These are phyloP conservation scores for Ceratobasidium sp. DNA, from an alignment of 1,284 basidiomycete species.

Conservation along the genomic window DNA sequence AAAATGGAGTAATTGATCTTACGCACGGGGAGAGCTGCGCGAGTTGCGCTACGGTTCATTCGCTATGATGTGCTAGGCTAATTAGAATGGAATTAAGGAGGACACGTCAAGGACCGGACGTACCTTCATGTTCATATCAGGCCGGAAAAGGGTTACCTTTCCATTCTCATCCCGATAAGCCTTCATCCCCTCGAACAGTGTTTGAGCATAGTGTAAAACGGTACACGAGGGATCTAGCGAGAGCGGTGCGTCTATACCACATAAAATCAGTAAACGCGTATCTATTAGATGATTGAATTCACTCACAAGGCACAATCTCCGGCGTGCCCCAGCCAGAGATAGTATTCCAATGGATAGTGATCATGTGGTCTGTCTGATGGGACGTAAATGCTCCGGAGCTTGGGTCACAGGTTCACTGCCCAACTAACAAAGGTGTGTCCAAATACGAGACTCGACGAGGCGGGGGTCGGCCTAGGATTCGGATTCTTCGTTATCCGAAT, in stretches of 20 bases:
- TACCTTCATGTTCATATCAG: constrained; percentile 96
- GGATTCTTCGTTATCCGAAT: constrained; percentile 66
- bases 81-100: neutral
- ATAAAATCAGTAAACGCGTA: constrained; percentile 16
- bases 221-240: constrained; percentile 85
- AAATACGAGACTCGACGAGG: constrained; percentile 70
- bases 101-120: neutral
- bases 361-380: constrained; percentile 89
- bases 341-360: constrained; percentile 84
- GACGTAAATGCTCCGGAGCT: constrained; percentile 33
- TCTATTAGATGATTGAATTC: constrained; percentile 13
- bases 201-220: constrained; percentile 94
- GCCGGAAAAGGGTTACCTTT: constrained; percentile 90
- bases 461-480: constrained; percentile 68
- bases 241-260: constrained; percentile 75
- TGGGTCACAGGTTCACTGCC: neutral
- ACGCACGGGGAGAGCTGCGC: constrained; percentile 82
- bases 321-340: constrained; percentile 86
- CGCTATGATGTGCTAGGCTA: constrained; percentile 57
- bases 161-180: constrained; percentile 89
- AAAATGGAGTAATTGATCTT: constrained; percentile 1
- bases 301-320: constrained; percentile 84
- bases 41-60: constrained; percentile 83
- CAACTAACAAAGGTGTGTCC: constrained; percentile 76
- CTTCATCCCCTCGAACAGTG: constrained; percentile 96